phyloP scores from a whole-genome alignment of 2,329 filamentous ascomycete species.

The Davidsoniella neocaledoniae region DNA sequence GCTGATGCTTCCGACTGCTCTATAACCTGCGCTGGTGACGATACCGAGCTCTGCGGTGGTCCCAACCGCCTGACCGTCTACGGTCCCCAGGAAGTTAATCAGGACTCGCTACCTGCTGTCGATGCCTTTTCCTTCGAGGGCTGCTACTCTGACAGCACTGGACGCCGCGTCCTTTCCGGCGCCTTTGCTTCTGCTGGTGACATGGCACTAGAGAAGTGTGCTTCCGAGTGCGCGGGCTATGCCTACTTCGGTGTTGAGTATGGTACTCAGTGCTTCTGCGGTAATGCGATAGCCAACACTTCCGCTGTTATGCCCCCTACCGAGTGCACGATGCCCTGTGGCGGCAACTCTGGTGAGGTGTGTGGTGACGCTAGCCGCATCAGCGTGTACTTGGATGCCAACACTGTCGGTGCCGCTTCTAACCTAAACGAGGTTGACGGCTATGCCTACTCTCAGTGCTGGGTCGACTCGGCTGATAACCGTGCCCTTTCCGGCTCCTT shows the following conservation, averaged over 20 bases:
- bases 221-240: slow-evolving; percentile 24
- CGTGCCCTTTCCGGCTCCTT: slow-evolving; percentile 26
- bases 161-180: slow-evolving; percentile 18
- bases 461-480: slow-evolving; percentile 20
- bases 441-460: slow-evolving; percentile 29
- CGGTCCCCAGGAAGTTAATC: slow-evolving; percentile 23
- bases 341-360: slow-evolving; percentile 10
- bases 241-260: slow-evolving; percentile 21
- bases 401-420: neutral
- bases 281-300: slow-evolving; percentile 22
- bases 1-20: slow-evolving; percentile 22
- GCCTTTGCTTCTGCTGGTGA: slow-evolving; percentile 19
- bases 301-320: slow-evolving; percentile 1
- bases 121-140: slow-evolving; percentile 20
- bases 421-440: slow-evolving; percentile 10
- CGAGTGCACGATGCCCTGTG: slow-evolving; percentile 14
- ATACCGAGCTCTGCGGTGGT: slow-evolving; percentile 27
- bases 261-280: slow-evolving; percentile 16
- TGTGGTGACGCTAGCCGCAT: slow-evolving; percentile 12
- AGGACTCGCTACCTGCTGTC: slow-evolving; percentile 4
- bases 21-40: slow-evolving; percentile 25
- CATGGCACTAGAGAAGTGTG: slow-evolving; percentile 25
- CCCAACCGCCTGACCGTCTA: slow-evolving; percentile 25
- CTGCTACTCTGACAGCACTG: slow-evolving; percentile 23
- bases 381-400: slow-evolving; percentile 2